Conservation (phyloP, 768 basidiomycete species). For the Tylopilus balloui region DNA sequence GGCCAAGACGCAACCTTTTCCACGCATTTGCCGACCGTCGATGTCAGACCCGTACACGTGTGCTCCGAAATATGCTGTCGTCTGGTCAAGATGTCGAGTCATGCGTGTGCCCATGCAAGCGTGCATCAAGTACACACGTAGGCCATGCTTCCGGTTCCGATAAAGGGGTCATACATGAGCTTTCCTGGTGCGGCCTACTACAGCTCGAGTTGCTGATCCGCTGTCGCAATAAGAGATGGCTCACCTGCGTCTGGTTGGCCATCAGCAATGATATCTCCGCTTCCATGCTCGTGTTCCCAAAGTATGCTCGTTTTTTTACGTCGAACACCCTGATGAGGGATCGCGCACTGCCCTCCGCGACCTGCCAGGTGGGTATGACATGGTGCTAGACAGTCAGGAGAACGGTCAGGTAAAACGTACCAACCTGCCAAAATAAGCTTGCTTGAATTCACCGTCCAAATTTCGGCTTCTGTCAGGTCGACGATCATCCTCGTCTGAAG, state of each 20-base stretch:
- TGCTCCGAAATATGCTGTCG: conserved; percentile 84
- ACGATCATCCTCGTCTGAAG: conserved; percentile 47
- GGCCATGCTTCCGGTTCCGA: conserved; percentile 88
- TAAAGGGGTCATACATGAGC: conserved; percentile 92
- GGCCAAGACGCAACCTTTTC: conserved; percentile 55
- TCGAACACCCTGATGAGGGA: conserved; percentile 65
- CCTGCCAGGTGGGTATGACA: conserved; percentile 29
- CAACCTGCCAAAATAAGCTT: conserved; percentile 83
- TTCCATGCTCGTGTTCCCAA: conserved; percentile 98
- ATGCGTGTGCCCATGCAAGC: not conserved
- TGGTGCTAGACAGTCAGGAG: not conserved
- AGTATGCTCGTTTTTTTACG: conserved; percentile 86
- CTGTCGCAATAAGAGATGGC: conserved; percentile 8
- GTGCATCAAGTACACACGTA: conserved; percentile 46
- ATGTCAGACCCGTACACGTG: conserved; percentile 90
- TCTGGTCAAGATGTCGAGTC: conserved; percentile 39
- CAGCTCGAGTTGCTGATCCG: not conserved
- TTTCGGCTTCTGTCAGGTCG: conserved; percentile 48
- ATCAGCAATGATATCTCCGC: conserved; percentile 92
- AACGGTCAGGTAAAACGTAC: conserved; percentile 44
- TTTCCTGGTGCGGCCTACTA: conserved; percentile 80
- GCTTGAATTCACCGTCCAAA: conserved; percentile 62
- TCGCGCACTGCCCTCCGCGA: conserved; percentile 65
- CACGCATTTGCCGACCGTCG: conserved; percentile 95
- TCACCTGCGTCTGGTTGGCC: conserved; percentile 90